Percentiles rank a stretch among this genome's conserved stretches.
These are phyloP conservation scores for Tetrapyrgos nigripes DNA, from an alignment of 1,284 basidiomycete genomes.

Conservation along the genomic window DNA sequence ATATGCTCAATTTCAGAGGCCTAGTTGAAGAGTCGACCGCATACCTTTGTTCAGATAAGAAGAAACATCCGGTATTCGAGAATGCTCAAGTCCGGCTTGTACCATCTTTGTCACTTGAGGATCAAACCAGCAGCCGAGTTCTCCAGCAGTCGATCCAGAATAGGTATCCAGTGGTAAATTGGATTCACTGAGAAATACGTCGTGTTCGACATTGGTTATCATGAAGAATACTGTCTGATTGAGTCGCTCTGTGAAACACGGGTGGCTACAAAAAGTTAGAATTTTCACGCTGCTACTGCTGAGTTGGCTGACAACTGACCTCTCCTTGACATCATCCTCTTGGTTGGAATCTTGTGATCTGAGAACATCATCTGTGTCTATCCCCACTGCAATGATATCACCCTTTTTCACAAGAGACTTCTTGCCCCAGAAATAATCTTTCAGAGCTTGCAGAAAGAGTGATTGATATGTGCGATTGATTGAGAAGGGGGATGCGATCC, in stretches of 20 bases:
- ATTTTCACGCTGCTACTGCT: background rate
- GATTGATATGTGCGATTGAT: conserved; percentile 78
- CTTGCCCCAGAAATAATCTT: conserved; percentile 64
- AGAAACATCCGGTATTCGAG: conserved; percentile 65
- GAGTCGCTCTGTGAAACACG: conserved; percentile 12
- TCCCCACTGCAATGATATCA: conserved; percentile 80
- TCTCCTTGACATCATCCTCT: conserved; percentile 31
- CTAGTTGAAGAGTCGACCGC: too few species aligned
- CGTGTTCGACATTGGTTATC: conserved; percentile 80
- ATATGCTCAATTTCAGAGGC: background rate
- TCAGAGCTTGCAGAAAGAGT: conserved; percentile 74
- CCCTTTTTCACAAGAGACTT: conserved; percentile 78
- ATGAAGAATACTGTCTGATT: conserved; percentile 70
- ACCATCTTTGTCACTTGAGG: conserved; percentile 74
- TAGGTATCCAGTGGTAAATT: conserved; percentile 48
- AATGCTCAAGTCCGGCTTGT: conserved; percentile 81
- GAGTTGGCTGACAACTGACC: conserved; percentile 13
- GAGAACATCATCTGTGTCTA: conserved; percentile 62
- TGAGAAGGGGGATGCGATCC: conserved; percentile 84
- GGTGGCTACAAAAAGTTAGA: background rate
- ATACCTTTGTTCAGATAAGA: conserved; percentile 63
- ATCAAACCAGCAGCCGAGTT: conserved; percentile 90
- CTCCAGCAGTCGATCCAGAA: conserved; percentile 60
- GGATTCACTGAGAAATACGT: conserved; percentile 48
- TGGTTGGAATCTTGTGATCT: conserved; percentile 36